Evolutionary conservation across 2,329 filamentous ascomycete genomes (phyloP).

Genomic region (Elsinoe arachidis): DNA sequence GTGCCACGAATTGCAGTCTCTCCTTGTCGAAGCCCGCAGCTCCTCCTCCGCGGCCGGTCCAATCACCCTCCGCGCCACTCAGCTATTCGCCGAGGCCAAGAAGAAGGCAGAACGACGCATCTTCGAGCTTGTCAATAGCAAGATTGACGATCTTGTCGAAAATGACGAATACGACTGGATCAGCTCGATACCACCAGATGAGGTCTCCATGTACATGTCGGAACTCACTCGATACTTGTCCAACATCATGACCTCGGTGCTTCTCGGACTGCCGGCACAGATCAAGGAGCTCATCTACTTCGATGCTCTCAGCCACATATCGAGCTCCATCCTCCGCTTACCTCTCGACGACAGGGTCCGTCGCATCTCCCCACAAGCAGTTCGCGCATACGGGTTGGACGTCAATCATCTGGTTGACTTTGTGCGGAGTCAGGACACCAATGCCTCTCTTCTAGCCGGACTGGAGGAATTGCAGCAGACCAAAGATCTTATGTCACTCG

Average conservation of each 20-base stretch:
- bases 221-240: constrained; percentile 86
- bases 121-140: constrained; percentile 96
- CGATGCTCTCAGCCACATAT: constrained; percentile 84
- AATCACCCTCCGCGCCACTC: constrained; percentile 71
- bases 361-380: constrained; percentile 79
- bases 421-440: constrained; percentile 69
- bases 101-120: constrained; percentile 96
- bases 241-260: constrained; percentile 92
- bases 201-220: constrained; percentile 90
- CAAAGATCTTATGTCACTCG: constrained; percentile 53
- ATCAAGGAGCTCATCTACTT: constrained; percentile 99
- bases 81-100: constrained; percentile 79
- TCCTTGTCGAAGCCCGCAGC: constrained; percentile 76
- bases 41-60: constrained; percentile 73
- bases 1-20: constrained; percentile 77
- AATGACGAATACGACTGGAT: constrained; percentile 96
- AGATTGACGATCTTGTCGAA: constrained; percentile 95
- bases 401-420: constrained; percentile 78
- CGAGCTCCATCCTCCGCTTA: constrained; percentile 49
- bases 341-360: constrained; percentile 72
- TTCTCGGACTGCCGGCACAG: constrained; percentile 84
- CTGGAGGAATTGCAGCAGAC: constrained; percentile 92
- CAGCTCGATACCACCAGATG: constrained; percentile 51
- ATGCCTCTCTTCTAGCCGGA: constrained; percentile 79
- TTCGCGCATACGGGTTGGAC: constrained; percentile 71